Percentiles rank a stretch among this genome's conserved stretches.
Evolutionary conservation across 805 yeast species (phyloP).

Genomic region (Millerozyma miso): DNA sequence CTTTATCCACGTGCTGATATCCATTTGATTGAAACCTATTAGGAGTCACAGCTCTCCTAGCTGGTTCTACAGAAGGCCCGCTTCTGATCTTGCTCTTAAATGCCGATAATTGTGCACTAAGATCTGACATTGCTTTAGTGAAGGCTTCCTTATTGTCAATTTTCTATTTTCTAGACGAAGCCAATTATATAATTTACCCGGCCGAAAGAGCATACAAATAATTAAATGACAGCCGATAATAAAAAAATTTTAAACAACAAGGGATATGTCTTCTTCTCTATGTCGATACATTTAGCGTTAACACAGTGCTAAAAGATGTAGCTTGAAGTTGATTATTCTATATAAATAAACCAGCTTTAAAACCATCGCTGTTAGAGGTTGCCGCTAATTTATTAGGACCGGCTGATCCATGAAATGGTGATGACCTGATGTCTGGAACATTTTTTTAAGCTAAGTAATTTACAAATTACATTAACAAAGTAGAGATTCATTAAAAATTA

Average conservation of each 20-base stretch:
- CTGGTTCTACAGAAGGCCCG: conserved; percentile 39
- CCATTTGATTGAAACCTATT: conserved; percentile 5
- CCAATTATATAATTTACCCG: too few species aligned
- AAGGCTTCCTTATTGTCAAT: too few species aligned
- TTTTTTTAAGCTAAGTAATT: conserved; percentile 9
- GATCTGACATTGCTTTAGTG: conserved; percentile 37
- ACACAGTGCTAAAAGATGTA: conserved; percentile 22
- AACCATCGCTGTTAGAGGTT: conserved; percentile 98
- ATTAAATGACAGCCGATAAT: too few species aligned
- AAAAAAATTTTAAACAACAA: too few species aligned
- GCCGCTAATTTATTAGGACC: conserved; percentile 53
- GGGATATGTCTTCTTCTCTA: conserved; percentile 2
- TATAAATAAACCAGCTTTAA: conserved; percentile 63
- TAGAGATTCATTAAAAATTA: neutral
- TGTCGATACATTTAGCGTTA: conserved; percentile 19
- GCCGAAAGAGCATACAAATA: too few species aligned
- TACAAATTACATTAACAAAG: neutral
- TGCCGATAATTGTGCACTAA: conserved; percentile 43
- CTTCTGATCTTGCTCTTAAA: conserved; percentile 42
- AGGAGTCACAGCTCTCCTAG: conserved; percentile 18
- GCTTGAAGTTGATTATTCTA: conserved; percentile 15
- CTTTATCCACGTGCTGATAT: neutral
- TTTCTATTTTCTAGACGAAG: too few species aligned
- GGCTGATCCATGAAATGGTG: conserved; percentile 92
- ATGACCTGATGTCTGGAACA: conserved; percentile 91